Percentiles rank a stretch among this genome's conserved stretches.
Evolutionary conservation across 768 basidiomycete genomes (phyloP).

Genomic region (Rubroboletus pulcherrimus): DNA sequence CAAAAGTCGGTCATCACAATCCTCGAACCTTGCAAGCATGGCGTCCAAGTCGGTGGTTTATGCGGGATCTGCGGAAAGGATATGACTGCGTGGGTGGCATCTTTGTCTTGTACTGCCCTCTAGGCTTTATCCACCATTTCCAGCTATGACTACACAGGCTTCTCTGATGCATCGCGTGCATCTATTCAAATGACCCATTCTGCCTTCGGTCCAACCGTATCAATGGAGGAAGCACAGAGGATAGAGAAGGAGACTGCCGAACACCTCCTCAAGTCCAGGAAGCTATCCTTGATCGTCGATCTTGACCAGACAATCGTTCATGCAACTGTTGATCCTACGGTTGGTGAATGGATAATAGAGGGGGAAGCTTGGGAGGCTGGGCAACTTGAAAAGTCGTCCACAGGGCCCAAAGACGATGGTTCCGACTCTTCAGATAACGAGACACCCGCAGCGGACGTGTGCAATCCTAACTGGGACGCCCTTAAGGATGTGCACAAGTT

Average conservation of each 20-base stretch:
- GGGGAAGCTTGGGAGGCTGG: conserved; percentile 76
- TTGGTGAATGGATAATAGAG: conserved; percentile 94
- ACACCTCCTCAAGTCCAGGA: conserved; percentile 68
- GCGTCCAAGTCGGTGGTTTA: conserved; percentile 86
- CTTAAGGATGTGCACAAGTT: conserved; percentile 90
- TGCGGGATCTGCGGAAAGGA: conserved; percentile 96
- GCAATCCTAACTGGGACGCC: conserved; percentile 92
- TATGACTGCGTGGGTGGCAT: conserved; percentile 70
- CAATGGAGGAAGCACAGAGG: conserved; percentile 85
- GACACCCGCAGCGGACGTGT: conserved; percentile 49
- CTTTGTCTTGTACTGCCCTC: background rate
- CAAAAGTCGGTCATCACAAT: conserved; percentile 62
- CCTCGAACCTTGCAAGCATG: conserved; percentile 93
- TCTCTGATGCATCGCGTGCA: conserved; percentile 81
- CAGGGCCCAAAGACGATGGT: conserved; percentile 28
- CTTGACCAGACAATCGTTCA: conserved; percentile 99
- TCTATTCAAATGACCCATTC: conserved; percentile 94
- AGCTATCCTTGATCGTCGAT: conserved; percentile 94
- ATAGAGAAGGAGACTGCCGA: conserved; percentile 82
- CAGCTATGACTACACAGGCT: conserved; percentile 83
- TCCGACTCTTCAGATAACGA: conserved; percentile 39
- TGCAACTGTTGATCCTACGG: conserved; percentile 97
- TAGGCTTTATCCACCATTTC: conserved; percentile 10
- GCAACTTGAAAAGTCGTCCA: conserved; percentile 41
- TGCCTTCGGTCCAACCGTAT: conserved; percentile 86